phyloP scores from a whole-genome alignment of 192 early-diverging fungal genomes.

The Bifiguratus adelaidae region DNA sequence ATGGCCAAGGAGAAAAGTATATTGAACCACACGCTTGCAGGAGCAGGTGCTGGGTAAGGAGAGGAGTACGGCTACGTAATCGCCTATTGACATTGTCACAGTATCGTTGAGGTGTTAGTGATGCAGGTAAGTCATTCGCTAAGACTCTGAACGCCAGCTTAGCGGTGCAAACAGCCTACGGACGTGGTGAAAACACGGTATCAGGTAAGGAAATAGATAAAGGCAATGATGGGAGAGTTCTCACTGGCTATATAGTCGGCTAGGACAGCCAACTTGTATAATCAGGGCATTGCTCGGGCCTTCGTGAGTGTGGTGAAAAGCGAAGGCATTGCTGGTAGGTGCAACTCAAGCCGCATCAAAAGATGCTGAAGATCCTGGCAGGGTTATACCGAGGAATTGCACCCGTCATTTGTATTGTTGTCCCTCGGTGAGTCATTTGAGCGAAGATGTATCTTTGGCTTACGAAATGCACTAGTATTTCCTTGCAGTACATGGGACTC shows the following conservation, averaged over 20 bases:
- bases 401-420: constrained; percentile 28
- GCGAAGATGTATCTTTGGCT: neutral
- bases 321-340: constrained; percentile 23
- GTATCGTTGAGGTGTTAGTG: constrained; percentile 19
- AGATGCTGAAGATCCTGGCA: neutral
- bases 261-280: constrained; percentile 17
- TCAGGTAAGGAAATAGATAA: constrained; percentile 12
- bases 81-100: neutral
- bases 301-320: constrained; percentile 13
- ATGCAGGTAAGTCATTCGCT: constrained; percentile 20
- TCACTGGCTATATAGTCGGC: constrained; percentile 11
- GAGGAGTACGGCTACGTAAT: neutral
- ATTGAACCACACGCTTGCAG: constrained; percentile 25
- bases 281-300: constrained; percentile 17
- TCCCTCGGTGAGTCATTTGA: constrained; percentile 20
- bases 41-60: constrained; percentile 20
- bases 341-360: neutral
- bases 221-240: neutral
- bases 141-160: neutral
- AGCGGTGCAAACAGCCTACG: constrained; percentile 14
- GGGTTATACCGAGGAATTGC: constrained; percentile 27
- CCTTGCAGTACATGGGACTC: constrained; percentile 26
- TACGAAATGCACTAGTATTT: constrained; percentile 10
- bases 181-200: constrained; percentile 32
- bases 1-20: constrained; percentile 5